A percentile compares a stretch with the other conserved stretches of the same genome.
Evolutionary conservation across 2,329 filamentous ascomycete genomes (phyloP).

Genomic region (Allantophomopsis cytisporea): DNA sequence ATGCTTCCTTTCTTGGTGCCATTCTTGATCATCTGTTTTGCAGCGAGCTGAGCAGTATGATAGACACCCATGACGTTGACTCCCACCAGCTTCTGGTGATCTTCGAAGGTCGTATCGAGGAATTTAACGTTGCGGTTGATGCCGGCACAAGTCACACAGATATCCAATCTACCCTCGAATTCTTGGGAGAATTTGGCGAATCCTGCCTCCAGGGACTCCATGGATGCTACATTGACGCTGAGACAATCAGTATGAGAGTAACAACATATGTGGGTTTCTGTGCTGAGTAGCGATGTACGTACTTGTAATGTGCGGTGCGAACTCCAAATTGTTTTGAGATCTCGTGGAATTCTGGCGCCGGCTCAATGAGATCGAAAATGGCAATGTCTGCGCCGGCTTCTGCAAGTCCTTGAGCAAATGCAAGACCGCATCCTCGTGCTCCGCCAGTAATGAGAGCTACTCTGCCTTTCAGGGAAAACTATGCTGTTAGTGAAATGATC

Average conservation of each 20-base stretch:
- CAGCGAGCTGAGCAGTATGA: conserved; percentile 21
- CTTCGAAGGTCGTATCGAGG: conserved; percentile 27
- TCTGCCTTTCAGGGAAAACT: conserved; percentile 31
- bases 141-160: conserved; percentile 29
- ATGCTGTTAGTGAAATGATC: background rate
- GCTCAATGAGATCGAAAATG: conserved; percentile 30
- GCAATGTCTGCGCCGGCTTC: conserved; percentile 30
- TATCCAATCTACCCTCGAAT: conserved; percentile 22
- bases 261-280: background rate
- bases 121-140: conserved; percentile 29
- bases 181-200: conserved; percentile 19
- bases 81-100: conserved; percentile 24
- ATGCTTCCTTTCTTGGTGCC: conserved; percentile 35
- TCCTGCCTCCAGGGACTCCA: conserved; percentile 14
- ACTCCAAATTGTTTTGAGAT: conserved; percentile 27
- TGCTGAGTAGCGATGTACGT: background rate
- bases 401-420: conserved; percentile 27
- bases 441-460: conserved; percentile 31
- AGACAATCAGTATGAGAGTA: background rate
- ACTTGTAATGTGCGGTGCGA: conserved; percentile 25
- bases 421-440: conserved; percentile 28
- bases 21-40: conserved; percentile 23
- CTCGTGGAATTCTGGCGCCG: conserved; percentile 21
- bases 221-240: conserved; percentile 22
- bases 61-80: conserved; percentile 35